phyloP scores from a whole-genome alignment of 352 stramenopile genomes.

The Phytophthora rubi region DNA sequence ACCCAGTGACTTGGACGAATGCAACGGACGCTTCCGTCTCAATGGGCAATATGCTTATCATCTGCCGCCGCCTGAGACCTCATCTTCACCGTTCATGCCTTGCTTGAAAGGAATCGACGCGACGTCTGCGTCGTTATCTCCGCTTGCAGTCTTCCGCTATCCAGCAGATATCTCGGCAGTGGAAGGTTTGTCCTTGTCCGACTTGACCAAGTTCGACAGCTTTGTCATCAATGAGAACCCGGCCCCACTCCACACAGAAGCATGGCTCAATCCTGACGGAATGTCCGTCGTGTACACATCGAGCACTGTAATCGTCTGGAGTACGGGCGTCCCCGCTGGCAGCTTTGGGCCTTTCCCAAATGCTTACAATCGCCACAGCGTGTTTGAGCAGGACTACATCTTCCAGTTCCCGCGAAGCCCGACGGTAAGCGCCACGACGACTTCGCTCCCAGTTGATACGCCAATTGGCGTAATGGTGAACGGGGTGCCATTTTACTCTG shows the following conservation, averaged over 20 bases:
- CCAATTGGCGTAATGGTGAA: constrained; percentile 79
- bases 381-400: constrained; percentile 67
- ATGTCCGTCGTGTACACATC: constrained; percentile 64
- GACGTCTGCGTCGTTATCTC: constrained; percentile 6
- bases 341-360: constrained; percentile 75
- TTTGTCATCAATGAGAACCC: constrained; percentile 66
- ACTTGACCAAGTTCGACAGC: constrained; percentile 53
- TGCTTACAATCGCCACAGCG: constrained; percentile 52
- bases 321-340: constrained; percentile 50
- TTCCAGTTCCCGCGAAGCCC: constrained; percentile 69
- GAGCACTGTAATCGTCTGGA: constrained; percentile 60
- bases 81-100: constrained; percentile 48
- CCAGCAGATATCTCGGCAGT: constrained; percentile 55
- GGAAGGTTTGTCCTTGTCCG: constrained; percentile 53
- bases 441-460: constrained; percentile 44
- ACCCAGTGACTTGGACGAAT: constrained; percentile 59
- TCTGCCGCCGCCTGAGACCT: constrained; percentile 26
- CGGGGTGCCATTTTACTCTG: constrained; percentile 69
- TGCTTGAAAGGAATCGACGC: constrained; percentile 61
- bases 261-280: constrained; percentile 61
- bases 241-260: constrained; percentile 14
- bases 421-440: constrained; percentile 21
- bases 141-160: constrained; percentile 54
- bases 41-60: constrained; percentile 71
- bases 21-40: constrained; percentile 46